Evolutionary conservation across 2,329 filamentous ascomycete genomes (phyloP).

Genomic region (Phyllosticta citriasiana): DNA sequence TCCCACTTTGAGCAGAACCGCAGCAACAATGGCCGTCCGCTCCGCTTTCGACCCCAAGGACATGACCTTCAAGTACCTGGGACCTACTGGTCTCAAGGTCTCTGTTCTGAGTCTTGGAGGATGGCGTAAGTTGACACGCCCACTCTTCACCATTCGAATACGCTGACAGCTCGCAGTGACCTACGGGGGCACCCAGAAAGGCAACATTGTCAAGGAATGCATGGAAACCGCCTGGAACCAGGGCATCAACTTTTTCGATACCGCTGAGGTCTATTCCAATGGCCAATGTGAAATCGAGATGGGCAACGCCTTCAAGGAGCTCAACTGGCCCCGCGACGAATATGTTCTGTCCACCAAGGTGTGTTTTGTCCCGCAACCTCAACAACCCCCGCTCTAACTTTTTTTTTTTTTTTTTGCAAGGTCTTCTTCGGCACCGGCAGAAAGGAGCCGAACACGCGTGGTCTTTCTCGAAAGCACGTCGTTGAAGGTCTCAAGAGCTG

Average conservation of each 20-base stretch:
- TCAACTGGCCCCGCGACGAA: slow-evolving; percentile 38
- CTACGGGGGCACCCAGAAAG: slow-evolving; percentile 41
- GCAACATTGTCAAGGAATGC: slow-evolving; percentile 40
- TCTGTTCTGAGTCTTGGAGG: slow-evolving; percentile 41
- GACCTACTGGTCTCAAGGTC: slow-evolving; percentile 40
- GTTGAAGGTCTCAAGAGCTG: slow-evolving; percentile 50
- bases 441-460: slow-evolving; percentile 48
- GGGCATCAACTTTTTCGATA: slow-evolving; percentile 43
- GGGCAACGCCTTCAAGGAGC: slow-evolving; percentile 39
- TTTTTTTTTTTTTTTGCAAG: slow-evolving; percentile 16
- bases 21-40: slow-evolving; percentile 23
- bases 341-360: slow-evolving; percentile 29
- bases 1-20: not conserved
- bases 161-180: slow-evolving; percentile 19
- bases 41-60: slow-evolving; percentile 42
- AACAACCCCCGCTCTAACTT: not conserved
- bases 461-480: slow-evolving; percentile 33
- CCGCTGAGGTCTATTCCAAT: slow-evolving; percentile 44
- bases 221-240: slow-evolving; percentile 40
- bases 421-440: slow-evolving; percentile 47
- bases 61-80: slow-evolving; percentile 37
- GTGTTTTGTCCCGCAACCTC: slow-evolving; percentile 8
- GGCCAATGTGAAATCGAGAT: slow-evolving; percentile 55
- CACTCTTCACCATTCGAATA: slow-evolving; percentile 9
- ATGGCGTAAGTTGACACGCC: slow-evolving; percentile 16